Conservation (phyloP, 75 land plant genomes). For the Chamaecyparis obtusa region DNA sequence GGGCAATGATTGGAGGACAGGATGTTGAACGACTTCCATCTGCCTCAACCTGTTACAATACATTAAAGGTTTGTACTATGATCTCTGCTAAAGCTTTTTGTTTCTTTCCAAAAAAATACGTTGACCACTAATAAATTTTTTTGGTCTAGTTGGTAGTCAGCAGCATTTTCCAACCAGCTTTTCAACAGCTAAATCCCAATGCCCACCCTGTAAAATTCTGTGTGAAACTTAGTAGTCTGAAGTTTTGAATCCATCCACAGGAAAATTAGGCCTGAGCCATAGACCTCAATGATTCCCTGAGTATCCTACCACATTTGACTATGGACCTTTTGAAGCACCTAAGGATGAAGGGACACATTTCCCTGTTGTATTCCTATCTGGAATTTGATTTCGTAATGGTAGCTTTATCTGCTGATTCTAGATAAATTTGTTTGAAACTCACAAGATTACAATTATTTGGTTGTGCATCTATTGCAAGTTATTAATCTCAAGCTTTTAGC, state of each 20-base stretch:
- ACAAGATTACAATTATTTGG: background rate
- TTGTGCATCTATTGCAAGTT: background rate
- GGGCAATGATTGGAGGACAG: slow-evolving; percentile 89
- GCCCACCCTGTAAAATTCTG: background rate
- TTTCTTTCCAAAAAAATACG: background rate
- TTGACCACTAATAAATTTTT: background rate
- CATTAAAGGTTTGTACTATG: slow-evolving; percentile 63
- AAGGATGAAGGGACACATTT: background rate
- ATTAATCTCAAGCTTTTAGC: background rate
- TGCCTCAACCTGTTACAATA: slow-evolving; percentile 96
- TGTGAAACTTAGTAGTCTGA: background rate
- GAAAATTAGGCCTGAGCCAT: background rate
- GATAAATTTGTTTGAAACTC: background rate
- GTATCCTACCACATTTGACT: background rate
- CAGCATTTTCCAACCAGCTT: background rate
- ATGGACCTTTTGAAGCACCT: background rate
- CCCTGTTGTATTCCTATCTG: background rate
- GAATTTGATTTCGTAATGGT: background rate
- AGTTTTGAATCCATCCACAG: background rate
- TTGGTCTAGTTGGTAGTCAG: background rate
- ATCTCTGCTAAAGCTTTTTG: background rate
- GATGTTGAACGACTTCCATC: slow-evolving; percentile 97
- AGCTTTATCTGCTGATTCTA: background rate
- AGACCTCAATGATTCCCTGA: background rate
- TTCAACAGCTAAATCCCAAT: background rate